Percentiles rank a stretch among this genome's conserved stretches.
phyloP scores from a whole-genome alignment of 2,329 filamentous ascomycete genomes.

The Neofusicoccum sp. region DNA sequence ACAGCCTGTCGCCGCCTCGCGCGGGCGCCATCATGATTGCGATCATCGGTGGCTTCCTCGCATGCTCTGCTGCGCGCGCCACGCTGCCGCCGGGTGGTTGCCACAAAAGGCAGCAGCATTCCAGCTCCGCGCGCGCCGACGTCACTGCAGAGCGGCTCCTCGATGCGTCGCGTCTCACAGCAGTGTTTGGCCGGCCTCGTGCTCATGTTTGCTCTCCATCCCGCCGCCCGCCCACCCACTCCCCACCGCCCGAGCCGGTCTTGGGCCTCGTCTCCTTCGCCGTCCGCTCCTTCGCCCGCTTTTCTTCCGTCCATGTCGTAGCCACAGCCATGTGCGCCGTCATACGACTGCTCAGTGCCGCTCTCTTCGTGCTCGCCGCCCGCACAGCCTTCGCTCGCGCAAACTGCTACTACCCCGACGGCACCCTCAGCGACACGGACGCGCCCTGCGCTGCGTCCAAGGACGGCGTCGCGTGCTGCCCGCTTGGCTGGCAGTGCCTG shows the following conservation, averaged over 20 bases:
- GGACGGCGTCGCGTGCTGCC: constrained; percentile 33
- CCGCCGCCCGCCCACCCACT: background rate
- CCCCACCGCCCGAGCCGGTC: background rate
- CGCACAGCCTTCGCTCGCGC: constrained; percentile 18
- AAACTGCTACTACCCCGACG: constrained; percentile 39
- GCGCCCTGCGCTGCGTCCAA: constrained; percentile 24
- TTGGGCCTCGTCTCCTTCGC: background rate
- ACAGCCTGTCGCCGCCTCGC: constrained; percentile 1
- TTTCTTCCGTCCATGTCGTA: background rate
- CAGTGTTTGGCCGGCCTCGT: background rate
- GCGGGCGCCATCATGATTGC: background rate
- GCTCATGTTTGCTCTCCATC: constrained; percentile 5
- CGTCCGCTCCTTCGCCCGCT: background rate
- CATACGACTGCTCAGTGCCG: background rate
- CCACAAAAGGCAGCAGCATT: constrained; percentile 7
- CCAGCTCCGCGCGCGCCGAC: background rate
- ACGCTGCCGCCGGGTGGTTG: background rate
- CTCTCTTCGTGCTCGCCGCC: background rate
- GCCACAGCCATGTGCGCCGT: background rate
- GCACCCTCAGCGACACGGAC: constrained; percentile 25
- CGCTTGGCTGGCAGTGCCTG: constrained; percentile 33
- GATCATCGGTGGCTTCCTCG: background rate
- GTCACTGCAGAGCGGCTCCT: background rate
- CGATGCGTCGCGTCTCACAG: background rate
- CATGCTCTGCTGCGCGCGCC: background rate